These are phyloP conservation scores for Butyriboletus loyo DNA, from an alignment of 768 basidiomycete species.

Conservation along the genomic window DNA sequence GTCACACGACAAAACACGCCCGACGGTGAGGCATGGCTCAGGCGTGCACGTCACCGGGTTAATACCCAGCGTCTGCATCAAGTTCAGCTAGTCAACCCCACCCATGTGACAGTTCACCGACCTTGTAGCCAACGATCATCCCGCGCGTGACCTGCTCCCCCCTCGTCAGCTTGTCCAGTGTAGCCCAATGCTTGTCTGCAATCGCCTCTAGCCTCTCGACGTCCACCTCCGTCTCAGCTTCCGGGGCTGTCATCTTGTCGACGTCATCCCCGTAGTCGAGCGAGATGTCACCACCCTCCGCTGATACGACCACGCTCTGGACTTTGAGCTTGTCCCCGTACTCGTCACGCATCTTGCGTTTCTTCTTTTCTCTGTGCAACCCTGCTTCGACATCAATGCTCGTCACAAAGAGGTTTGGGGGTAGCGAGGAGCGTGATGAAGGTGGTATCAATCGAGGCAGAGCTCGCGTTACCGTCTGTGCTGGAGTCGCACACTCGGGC, in stretches of 20 bases:
- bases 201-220: constrained; percentile 7
- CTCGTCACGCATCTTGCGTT: constrained; percentile 33
- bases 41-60: constrained; percentile 60
- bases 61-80: constrained; percentile 51
- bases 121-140: constrained; percentile 49
- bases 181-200: constrained; percentile 17
- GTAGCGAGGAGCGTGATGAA: constrained; percentile 56
- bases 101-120: constrained; percentile 18
- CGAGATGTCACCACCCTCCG: not conserved
- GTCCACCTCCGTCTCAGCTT: not conserved
- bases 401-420: constrained; percentile 65
- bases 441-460: constrained; percentile 53
- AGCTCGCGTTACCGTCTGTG: not conserved
- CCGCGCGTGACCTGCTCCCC: constrained; percentile 30
- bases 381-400: constrained; percentile 66
- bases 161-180: constrained; percentile 21
- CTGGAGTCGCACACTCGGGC: not conserved
- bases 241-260: not conserved
- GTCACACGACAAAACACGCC: constrained; percentile 31
- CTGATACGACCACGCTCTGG: not conserved
- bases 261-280: constrained; percentile 12
- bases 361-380: constrained; percentile 33
- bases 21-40: constrained; percentile 51
- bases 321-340: constrained; percentile 24
- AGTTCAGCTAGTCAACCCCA: not conserved